Evolutionary conservation across 345 rosid species (phyloP).

Genomic region (Nephelium lappaceum): DNA sequence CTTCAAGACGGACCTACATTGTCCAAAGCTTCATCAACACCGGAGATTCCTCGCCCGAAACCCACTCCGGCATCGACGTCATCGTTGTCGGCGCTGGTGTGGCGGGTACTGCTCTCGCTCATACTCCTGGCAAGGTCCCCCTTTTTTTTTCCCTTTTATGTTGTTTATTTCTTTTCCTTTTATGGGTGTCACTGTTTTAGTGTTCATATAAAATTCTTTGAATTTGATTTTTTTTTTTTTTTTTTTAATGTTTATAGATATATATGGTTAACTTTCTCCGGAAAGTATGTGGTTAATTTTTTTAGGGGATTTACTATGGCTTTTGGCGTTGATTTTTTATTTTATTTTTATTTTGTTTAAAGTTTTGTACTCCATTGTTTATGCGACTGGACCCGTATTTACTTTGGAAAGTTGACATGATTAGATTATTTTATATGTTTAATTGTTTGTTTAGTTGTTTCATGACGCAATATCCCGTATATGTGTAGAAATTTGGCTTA

Average conservation of each 20-base stretch:
- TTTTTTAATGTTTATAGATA: not conserved
- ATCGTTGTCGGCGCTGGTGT: constrained; percentile 88
- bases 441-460: not conserved
- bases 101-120: constrained; percentile 82
- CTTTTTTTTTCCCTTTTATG: too few species aligned
- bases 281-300: not conserved
- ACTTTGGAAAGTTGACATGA: not conserved
- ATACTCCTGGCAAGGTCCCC: constrained; percentile 78
- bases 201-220: too few species aligned
- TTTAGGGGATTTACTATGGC: too few species aligned
- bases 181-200: too few species aligned
- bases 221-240: not conserved
- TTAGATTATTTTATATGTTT: constrained; percentile 1
- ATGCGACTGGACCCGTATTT: too few species aligned
- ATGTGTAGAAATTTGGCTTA: not conserved
- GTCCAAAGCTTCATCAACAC: not conserved
- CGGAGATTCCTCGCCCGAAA: constrained; percentile 18
- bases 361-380: too few species aligned
- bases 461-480: not conserved
- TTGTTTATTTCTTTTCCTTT: not conserved
- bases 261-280: not conserved
- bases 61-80: constrained; percentile 40
- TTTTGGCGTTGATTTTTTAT: not conserved
- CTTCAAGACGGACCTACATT: constrained; percentile 13
- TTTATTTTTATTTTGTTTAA: too few species aligned